A percentile compares a stretch with the other conserved stretches of the same genome.
phyloP scores from a whole-genome alignment of 345 rosid genomes.

The Eucalyptus camaldulensis region DNA sequence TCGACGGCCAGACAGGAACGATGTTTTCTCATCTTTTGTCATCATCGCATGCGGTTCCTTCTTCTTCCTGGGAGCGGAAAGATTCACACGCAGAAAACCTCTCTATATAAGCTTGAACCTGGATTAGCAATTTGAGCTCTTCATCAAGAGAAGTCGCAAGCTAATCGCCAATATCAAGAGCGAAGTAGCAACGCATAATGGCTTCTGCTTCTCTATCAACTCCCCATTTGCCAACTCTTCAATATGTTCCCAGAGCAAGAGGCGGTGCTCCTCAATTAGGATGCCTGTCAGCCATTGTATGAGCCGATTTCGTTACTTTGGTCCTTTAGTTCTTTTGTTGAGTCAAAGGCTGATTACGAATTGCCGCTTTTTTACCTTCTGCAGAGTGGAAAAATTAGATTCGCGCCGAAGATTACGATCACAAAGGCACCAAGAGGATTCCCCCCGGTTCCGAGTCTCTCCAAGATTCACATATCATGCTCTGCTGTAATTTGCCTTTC shows the following conservation, averaged over 20 bases:
- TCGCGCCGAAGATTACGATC: constrained; percentile 3
- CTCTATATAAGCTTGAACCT: neutral
- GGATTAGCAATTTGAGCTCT: neutral
- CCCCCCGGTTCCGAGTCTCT: constrained; percentile 4
- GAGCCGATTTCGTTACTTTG: neutral
- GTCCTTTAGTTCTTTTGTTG: neutral
- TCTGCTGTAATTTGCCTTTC: constrained; percentile 16
- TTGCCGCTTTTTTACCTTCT: neutral
- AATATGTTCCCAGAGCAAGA: neutral
- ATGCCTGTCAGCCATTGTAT: neutral
- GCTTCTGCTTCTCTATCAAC: neutral
- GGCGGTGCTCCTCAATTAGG: neutral
- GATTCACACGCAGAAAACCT: neutral
- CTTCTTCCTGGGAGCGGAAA: neutral
- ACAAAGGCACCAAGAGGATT: neutral
- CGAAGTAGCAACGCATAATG: neutral
- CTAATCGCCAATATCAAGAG: neutral
- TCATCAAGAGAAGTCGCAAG: neutral
- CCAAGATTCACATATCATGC: constrained; percentile 23
- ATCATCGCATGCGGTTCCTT: neutral
- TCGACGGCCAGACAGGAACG: neutral
- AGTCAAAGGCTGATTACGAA: neutral
- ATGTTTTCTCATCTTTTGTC: neutral
- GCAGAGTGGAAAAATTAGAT: constrained; percentile 25
- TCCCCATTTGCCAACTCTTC: neutral